Evolutionary conservation across 257 asterid species (phyloP).

Genomic region (Lycium barbarum): DNA sequence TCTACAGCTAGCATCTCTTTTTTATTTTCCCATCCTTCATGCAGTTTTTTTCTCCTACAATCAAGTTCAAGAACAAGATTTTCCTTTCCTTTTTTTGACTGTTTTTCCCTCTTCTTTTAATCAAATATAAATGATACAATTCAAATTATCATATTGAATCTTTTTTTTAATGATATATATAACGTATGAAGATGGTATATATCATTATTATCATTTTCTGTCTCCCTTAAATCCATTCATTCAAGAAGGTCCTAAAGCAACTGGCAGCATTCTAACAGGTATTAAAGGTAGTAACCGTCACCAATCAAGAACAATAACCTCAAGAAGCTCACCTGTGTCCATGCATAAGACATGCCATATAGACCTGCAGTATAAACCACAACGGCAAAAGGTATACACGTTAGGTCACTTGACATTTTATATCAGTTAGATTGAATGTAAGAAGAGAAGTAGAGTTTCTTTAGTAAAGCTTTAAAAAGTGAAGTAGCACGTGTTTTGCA

Average conservation of each 20-base stretch:
- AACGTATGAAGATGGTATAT: conserved; percentile 28
- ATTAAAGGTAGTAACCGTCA: neutral
- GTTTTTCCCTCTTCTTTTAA: neutral
- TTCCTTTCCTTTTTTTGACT: neutral
- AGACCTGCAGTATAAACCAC: conserved; percentile 63
- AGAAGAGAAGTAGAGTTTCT: neutral
- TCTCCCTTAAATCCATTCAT: conserved; percentile 24
- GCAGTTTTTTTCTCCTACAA: neutral
- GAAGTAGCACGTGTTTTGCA: neutral
- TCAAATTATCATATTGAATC: conserved; percentile 28
- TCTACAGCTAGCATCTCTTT: conserved; percentile 16
- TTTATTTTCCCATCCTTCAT: neutral
- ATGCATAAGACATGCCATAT: conserved; percentile 89
- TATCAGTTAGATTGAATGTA: conserved; percentile 6
- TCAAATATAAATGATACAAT: neutral
- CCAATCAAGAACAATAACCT: conserved; percentile 16
- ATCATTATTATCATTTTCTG: neutral
- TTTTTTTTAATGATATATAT: conserved; percentile 24
- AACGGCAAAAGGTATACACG: neutral
- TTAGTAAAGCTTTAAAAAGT: conserved; percentile 4
- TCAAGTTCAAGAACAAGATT: neutral
- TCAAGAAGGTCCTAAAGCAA: conserved; percentile 22
- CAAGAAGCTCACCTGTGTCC: conserved; percentile 72
- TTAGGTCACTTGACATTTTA: conserved; percentile 3
- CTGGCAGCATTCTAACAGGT: neutral